Conservation (phyloP, 805 yeast species). For the Sugiyamaella lignohabitans region DNA sequence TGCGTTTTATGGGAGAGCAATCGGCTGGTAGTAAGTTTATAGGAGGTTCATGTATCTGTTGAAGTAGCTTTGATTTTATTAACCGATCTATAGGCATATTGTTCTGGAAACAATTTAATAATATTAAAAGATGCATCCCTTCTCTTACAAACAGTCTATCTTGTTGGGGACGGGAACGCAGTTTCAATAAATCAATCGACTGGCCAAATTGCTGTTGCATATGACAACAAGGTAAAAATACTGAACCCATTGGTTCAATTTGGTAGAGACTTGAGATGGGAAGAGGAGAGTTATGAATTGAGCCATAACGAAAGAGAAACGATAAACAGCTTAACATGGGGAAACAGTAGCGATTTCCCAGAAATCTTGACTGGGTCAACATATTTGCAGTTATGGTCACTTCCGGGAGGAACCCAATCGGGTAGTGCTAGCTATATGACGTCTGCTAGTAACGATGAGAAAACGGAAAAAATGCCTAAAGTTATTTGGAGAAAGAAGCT, state of each 20-base stretch:
- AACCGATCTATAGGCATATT: conserved; percentile 44
- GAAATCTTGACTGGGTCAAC: conserved; percentile 61
- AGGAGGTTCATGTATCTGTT: not conserved
- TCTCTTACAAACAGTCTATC: conserved; percentile 69
- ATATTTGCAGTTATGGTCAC: conserved; percentile 48
- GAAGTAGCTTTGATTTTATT: not conserved
- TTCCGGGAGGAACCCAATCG: conserved; percentile 14
- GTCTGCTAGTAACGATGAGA: not conserved
- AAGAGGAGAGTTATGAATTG: not conserved
- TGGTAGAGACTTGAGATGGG: conserved; percentile 12
- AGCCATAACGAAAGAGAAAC: not conserved
- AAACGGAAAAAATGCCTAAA: conserved; percentile 1
- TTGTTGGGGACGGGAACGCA: conserved; percentile 58
- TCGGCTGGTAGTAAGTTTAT: conserved; percentile 41
- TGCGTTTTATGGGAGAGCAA: conserved; percentile 62
- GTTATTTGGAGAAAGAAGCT: conserved; percentile 44
- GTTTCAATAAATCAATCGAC: conserved; percentile 56
- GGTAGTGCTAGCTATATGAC: not conserved
- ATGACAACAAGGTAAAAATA: conserved; percentile 19
- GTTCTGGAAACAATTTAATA: conserved; percentile 84
- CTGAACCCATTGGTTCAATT: conserved; percentile 22
- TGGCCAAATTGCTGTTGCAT: conserved; percentile 40
- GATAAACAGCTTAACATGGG: conserved; percentile 50
- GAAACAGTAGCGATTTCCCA: conserved; percentile 29
- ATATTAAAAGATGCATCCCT: conserved; percentile 46